Base-by-base conservation (phyloP, 768 basidiomycete species). In the Russula virescens region DNA sequence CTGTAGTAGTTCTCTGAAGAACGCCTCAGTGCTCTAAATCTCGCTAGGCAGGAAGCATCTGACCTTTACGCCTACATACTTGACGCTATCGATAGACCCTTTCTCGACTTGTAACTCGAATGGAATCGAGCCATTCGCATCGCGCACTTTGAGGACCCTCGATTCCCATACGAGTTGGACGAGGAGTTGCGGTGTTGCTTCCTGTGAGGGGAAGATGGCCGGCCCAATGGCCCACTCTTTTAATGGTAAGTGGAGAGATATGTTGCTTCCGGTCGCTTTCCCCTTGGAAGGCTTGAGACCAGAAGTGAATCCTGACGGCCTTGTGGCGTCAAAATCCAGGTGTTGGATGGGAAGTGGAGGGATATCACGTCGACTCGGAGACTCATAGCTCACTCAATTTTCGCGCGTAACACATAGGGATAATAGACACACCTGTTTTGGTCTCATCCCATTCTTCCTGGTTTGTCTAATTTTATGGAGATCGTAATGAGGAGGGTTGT, bases 371-470 rank as follows among this genome's bases (percentile, higher is more conserved):
- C 38, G 38, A 35, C 5, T 5, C 38, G 19, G 25, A 8, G 38
- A 28, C 49, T 40, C 38, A 38, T 54, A 34, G n/a, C 16, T 49
- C 25, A 42, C n/a, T 63, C 25, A 49, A 46, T 40, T 62, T 34
- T n/a, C n/a, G 50, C 42, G 35, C 19, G 38, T 21, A 43, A 5
- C 19, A 28, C 43, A 53, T 25, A 14, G 14, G 45, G 8, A 35
- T 23, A 38, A 42, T 8, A 28, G 51, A 49, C 52, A 42, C 47
- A 63, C 62, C 31, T 31, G 52, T 51, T 43, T 63, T 25, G 62
- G 58, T 42, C 28, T 58, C 62, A 63, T 63, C 8, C 5, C 21
- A 11, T 34, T 45, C 53, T 59, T 63, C 52, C 47, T 63, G n/a
- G 6, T n/a, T 26, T 13, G 45, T 31, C 2, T 18, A 5, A 21